phyloP scores from a whole-genome alignment of 345 rosid genomes.

The Arabidopsis arenosa region DNA sequence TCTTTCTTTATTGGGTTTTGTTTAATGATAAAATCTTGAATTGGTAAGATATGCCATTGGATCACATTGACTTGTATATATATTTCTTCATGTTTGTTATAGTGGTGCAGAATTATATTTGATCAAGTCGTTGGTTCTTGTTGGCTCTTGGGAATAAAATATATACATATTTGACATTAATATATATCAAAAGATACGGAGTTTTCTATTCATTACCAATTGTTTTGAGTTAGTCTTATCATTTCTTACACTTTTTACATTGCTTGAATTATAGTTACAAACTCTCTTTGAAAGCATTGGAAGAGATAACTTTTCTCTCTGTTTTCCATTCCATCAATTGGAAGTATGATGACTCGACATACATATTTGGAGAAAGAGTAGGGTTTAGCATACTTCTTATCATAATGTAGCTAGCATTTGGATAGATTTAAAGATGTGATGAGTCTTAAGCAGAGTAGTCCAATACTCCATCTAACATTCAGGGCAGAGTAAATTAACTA shows the following conservation, averaged over 20 bases:
- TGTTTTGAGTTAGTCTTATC: background rate
- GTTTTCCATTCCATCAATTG: too few relatives aligned
- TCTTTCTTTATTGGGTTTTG: slow-evolving; percentile 4
- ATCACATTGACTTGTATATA: background rate
- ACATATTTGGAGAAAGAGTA: too few relatives aligned
- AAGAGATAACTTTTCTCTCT: too few relatives aligned
- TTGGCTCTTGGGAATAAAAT: background rate
- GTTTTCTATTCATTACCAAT: background rate
- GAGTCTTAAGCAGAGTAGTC: too few relatives aligned
- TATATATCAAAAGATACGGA: background rate
- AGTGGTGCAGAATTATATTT: background rate
- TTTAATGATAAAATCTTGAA: slow-evolving; percentile 25
- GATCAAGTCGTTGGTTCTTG: slow-evolving; percentile 12
- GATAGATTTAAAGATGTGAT: too few relatives aligned
- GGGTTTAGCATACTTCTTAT: too few relatives aligned
- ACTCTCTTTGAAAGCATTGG: too few relatives aligned
- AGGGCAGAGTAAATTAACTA: too few relatives aligned
- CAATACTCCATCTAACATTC: too few relatives aligned
- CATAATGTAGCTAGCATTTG: too few relatives aligned
- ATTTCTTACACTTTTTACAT: background rate
- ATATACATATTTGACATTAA: background rate
- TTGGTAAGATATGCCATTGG: slow-evolving; percentile 38
- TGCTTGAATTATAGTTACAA: background rate
- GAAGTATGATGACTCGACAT: too few relatives aligned
- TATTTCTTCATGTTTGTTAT: background rate